phyloP scores from a whole-genome alignment of 1,139 yeast genomes.

The Kurtzmaniella natalensis region DNA sequence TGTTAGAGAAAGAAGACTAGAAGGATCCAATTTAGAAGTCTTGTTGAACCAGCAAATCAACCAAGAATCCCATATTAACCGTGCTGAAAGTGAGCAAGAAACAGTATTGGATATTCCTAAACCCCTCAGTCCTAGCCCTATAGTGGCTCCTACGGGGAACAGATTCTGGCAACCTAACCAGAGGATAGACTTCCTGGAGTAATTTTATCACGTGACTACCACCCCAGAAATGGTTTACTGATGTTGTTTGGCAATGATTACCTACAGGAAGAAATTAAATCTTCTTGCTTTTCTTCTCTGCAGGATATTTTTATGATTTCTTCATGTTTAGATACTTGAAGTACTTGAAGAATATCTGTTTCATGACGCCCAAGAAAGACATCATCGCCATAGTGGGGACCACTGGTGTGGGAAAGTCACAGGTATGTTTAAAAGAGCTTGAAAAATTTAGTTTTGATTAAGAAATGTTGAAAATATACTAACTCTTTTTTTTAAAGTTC shows the following conservation, averaged over 20 bases:
- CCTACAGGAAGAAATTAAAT: not conserved
- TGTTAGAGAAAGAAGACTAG: slow-evolving; percentile 49
- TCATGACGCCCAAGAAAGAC: slow-evolving; percentile 28
- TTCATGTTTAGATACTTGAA: slow-evolving; percentile 15
- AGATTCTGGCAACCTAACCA: not conserved
- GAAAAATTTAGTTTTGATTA: not conserved
- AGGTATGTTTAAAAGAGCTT: slow-evolving; percentile 33
- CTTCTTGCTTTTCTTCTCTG: no score
- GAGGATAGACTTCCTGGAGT: not conserved
- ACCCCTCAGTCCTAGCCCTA: slow-evolving; percentile 7
- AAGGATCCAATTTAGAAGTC: slow-evolving; percentile 48
- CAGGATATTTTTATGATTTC: not conserved
- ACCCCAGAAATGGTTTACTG: not conserved
- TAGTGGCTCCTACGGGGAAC: slow-evolving; percentile 11
- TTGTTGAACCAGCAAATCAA: slow-evolving; percentile 10
- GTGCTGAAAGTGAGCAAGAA: slow-evolving; percentile 1
- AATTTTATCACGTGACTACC: not conserved
- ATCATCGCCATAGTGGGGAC: slow-evolving; percentile 84
- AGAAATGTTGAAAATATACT: not conserved
- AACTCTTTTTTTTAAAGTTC: slow-evolving; percentile 28
- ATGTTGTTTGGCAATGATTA: not conserved
- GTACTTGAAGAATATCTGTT: slow-evolving; percentile 20
- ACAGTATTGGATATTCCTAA: slow-evolving; percentile 3
- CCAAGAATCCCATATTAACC: slow-evolving; percentile 3
- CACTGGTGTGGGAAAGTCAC: slow-evolving; percentile 97